A percentile compares a stretch with the other conserved stretches of the same genome.
phyloP scores from a whole-genome alignment of 805 yeast species.

The Wickerhamiella dianesei region DNA sequence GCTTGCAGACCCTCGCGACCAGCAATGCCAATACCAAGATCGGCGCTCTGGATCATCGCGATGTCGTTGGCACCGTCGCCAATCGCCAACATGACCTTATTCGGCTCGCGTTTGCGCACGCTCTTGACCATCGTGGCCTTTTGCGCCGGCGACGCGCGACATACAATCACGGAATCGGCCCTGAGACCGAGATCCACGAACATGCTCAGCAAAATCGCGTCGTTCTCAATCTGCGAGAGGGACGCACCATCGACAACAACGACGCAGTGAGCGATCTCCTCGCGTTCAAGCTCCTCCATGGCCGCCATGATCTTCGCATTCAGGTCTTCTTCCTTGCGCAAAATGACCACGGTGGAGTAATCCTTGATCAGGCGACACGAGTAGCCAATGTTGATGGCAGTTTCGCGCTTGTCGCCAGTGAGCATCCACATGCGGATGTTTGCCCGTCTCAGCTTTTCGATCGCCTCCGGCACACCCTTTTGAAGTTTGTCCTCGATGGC shows the following conservation, averaged over 20 bases:
- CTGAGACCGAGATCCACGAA: conserved; percentile 76
- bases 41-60: conserved; percentile 98
- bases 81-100: conserved; percentile 78
- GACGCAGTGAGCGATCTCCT: conserved; percentile 83
- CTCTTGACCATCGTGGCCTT: conserved; percentile 78
- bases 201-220: conserved; percentile 54
- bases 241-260: conserved; percentile 93
- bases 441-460: conserved; percentile 86
- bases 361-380: conserved; percentile 89
- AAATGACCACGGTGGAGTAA: conserved; percentile 73
- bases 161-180: conserved; percentile 83
- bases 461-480: conserved; percentile 97
- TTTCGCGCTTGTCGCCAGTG: conserved; percentile 97
- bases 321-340: conserved; percentile 43
- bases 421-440: conserved; percentile 96
- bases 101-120: conserved; percentile 56
- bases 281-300: conserved; percentile 54
- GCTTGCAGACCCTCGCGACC: conserved; percentile 97
- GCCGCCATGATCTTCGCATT: conserved; percentile 62
- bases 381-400: conserved; percentile 94
- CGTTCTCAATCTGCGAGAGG: conserved; percentile 54
- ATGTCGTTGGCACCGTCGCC: conserved; percentile 99
- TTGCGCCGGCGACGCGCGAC: conserved; percentile 95
- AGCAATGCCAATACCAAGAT: conserved; percentile 93
- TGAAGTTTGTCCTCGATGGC: conserved; percentile 97